Percentiles rank a stretch among this genome's conserved stretches.
phyloP scores from a whole-genome alignment of 441 rosid species.

The Gossypium lobatum region DNA sequence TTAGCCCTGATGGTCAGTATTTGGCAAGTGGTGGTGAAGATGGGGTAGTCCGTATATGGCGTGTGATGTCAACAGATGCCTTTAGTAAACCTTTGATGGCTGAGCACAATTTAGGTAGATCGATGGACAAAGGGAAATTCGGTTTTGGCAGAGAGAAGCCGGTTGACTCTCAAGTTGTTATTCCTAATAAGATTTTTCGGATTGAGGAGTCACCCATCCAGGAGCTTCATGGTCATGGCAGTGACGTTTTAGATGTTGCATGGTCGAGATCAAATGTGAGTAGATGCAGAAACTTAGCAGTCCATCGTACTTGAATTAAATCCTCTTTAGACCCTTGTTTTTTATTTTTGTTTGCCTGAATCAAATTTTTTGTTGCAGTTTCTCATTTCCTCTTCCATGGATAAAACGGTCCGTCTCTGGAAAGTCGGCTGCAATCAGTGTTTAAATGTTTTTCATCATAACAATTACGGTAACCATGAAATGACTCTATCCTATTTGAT shows the following conservation, averaged over 20 bases:
- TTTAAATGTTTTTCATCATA: slow-evolving; percentile 51
- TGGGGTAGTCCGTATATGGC: slow-evolving; percentile 71
- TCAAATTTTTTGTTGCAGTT: slow-evolving; percentile 37
- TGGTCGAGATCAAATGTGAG: slow-evolving; percentile 89
- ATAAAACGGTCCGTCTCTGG: slow-evolving; percentile 79
- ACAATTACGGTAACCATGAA: slow-evolving; percentile 46
- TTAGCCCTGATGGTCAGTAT: slow-evolving; percentile 71
- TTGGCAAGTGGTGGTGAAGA: slow-evolving; percentile 87
- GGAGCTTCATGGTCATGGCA: slow-evolving; percentile 60
- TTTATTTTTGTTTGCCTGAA: not conserved
- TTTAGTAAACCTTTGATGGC: slow-evolving; percentile 19
- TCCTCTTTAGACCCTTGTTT: slow-evolving; percentile 2
- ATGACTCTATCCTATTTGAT: not conserved
- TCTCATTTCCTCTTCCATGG: slow-evolving; percentile 77
- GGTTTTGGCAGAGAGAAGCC: slow-evolving; percentile 21
- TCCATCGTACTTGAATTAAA: not conserved
- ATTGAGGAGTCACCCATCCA: slow-evolving; percentile 63
- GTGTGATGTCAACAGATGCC: slow-evolving; percentile 36
- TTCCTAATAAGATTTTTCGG: slow-evolving; percentile 58
- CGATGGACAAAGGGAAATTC: slow-evolving; percentile 14
- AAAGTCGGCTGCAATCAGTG: slow-evolving; percentile 44
- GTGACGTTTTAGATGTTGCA: slow-evolving; percentile 73
- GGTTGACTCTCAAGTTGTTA: slow-evolving; percentile 28
- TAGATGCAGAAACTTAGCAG: not conserved
- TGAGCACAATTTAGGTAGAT: slow-evolving; percentile 15